These are phyloP conservation scores for Limnanthes douglasii DNA, from an alignment of 345 rosid genomes.

Conservation along the genomic window DNA sequence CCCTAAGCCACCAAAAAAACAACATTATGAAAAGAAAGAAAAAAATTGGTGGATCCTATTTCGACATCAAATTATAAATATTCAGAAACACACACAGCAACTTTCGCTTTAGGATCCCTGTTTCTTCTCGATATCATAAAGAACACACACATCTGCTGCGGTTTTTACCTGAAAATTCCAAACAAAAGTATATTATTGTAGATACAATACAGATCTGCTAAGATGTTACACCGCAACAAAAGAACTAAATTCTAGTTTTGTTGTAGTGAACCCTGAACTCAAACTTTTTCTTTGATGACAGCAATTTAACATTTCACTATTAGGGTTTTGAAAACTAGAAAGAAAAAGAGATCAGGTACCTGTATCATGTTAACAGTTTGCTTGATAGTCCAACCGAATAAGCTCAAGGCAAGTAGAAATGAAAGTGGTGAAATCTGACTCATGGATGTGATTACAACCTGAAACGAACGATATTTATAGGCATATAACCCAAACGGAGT, in stretches of 20 bases:
- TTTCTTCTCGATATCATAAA: conserved; percentile 60
- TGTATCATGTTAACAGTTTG: conserved; percentile 70
- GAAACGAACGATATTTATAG: conserved; percentile 10
- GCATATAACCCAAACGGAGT: conserved; percentile 1
- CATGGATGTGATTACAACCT: conserved; percentile 36
- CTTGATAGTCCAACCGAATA: conserved; percentile 81
- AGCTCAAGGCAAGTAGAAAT: conserved; percentile 33
- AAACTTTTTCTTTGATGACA: too few relatives aligned
- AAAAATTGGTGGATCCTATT: too few relatives aligned
- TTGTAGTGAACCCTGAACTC: neutral
- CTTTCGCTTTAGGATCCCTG: conserved; percentile 24
- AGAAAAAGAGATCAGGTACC: conserved; percentile 23
- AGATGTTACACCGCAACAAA: neutral
- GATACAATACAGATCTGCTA: conserved; percentile 3
- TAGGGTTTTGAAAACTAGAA: neutral
- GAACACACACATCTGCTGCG: conserved; percentile 82
- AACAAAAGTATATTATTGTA: neutral
- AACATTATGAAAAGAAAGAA: too few relatives aligned
- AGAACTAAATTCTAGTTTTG: neutral
- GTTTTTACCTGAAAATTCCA: conserved; percentile 62
- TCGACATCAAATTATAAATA: too few relatives aligned
- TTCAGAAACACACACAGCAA: too few relatives aligned
- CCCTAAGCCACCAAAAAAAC: too few relatives aligned
- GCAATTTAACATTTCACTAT: neutral
- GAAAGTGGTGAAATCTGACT: conserved; percentile 33